These are phyloP conservation scores for Striga asiatica DNA, from an alignment of 257 asterid species.

Conservation along the genomic window DNA sequence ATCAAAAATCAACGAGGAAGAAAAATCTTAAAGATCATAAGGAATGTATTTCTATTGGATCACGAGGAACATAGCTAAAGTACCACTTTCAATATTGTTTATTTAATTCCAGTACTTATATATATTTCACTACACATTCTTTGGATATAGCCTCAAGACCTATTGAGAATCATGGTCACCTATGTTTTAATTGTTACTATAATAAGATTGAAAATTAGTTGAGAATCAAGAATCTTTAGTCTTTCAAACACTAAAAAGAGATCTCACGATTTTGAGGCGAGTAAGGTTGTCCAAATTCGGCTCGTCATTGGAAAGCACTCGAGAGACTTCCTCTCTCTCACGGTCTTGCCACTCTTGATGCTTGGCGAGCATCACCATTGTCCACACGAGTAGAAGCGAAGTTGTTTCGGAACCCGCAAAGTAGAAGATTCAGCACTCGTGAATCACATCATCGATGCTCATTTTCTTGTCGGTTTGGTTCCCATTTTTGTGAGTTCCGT, in stretches of 20 bases:
- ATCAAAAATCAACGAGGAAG: too few species aligned
- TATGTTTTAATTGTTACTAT: too few species aligned
- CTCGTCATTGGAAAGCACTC: conserved; percentile 16
- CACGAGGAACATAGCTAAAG: too few species aligned
- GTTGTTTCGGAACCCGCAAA: conserved; percentile 44
- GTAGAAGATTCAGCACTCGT: conserved; percentile 43
- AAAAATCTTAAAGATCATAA: too few species aligned
- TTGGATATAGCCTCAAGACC: conserved; percentile 29
- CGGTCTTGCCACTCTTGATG: conserved; percentile 41
- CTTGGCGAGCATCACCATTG: conserved; percentile 32
- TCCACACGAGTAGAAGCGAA: conserved; percentile 29
- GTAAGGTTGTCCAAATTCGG: conserved; percentile 23
- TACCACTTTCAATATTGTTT: too few species aligned
- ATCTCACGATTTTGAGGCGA: conserved; percentile 34
- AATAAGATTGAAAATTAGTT: too few species aligned
- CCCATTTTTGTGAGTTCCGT: conserved; percentile 10
- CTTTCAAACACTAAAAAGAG: too few species aligned
- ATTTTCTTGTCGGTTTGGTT: conserved; percentile 16
- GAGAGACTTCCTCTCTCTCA: conserved; percentile 25
- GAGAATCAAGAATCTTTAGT: too few species aligned
- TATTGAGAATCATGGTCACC: conserved; percentile 32
- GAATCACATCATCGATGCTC: conserved; percentile 34
- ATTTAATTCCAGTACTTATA: too few species aligned
- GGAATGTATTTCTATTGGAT: too few species aligned
- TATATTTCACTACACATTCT: too few species aligned